phyloP scores from a whole-genome alignment of 2,329 filamentous ascomycete genomes.

The Endothia cerciana region DNA sequence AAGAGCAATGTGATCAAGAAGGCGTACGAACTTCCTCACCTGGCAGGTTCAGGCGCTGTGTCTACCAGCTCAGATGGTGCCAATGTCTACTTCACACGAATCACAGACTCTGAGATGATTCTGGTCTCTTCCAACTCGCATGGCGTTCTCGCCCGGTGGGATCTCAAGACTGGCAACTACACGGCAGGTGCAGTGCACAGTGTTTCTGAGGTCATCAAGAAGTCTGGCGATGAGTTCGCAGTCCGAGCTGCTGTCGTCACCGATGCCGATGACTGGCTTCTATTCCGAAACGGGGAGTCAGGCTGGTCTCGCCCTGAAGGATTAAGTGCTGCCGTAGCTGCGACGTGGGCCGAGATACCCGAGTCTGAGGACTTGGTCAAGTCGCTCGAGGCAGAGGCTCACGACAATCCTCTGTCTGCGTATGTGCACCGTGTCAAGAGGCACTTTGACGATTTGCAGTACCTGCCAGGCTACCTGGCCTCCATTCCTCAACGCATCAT shows the following conservation, averaged over 20 bases:
- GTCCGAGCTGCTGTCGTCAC: conserved; percentile 75
- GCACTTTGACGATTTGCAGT: conserved; percentile 76
- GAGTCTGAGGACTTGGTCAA: conserved; percentile 75
- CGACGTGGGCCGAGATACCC: conserved; percentile 78
- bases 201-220: conserved; percentile 81
- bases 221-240: conserved; percentile 69
- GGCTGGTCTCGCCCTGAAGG: conserved; percentile 84
- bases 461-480: conserved; percentile 74
- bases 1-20: conserved; percentile 71
- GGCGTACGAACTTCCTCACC: conserved; percentile 76
- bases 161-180: conserved; percentile 51
- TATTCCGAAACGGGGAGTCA: conserved; percentile 80
- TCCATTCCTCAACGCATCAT: conserved; percentile 71
- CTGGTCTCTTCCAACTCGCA: conserved; percentile 79
- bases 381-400: conserved; percentile 83
- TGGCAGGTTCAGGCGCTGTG: conserved; percentile 74
- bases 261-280: conserved; percentile 73
- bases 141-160: conserved; percentile 76
- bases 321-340: conserved; percentile 77
- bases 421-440: conserved; percentile 86
- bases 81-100: conserved; percentile 86
- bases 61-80: conserved; percentile 76
- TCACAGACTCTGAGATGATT: conserved; percentile 74
- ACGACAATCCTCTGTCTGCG: conserved; percentile 78
- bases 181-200: conserved; percentile 63